Base-by-base conservation (phyloP, 257 asterid genomes). In the Nyctanthes arbortristis region DNA sequence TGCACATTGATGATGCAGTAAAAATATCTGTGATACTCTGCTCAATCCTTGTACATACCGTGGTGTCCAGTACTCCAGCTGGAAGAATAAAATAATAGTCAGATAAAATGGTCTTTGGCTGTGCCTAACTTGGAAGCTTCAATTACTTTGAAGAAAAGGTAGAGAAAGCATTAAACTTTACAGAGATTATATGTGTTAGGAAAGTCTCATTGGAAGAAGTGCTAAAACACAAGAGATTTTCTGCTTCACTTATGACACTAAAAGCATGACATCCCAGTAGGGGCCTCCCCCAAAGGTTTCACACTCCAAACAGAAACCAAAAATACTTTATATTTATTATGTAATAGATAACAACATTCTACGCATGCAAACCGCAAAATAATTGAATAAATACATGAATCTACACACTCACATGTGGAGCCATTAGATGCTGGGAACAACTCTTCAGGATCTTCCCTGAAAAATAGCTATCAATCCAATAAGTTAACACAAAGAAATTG, bases 161-260 rank as follows among this genome's bases (percentile, higher is more conserved):
- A 61, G 9, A 73, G 61, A 62, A 79, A 79, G 67, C 37, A 67
- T 75, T 58, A 74, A 61, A 70, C 16, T 39, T 70, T 78, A 74
- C 77, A 79, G 74, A 74, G 65, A 71, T 63, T 78, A 64, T n/a
- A n/a, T n/a, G n/a, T 78, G 79, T 78, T 78, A 73, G 74, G 74
- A 70, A 61, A 74, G 70, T 73, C 67, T 7, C 54, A 69, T 63
- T 69, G 54, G 45, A 54, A 40, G 28, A 67, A 52, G 72, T 45
- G 63, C 61, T 43, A 43, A 70, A 71, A 45, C 64, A 45, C 64
- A 63, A 61, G 73, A 67, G 64, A 33, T 45, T 52, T 67, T 40
- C 37, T 59, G 67, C 29, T 43, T 40, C 65, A 60, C 64, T 59
- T 9, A 43, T 39, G 58, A 45, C 54, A 29, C 22, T 31, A 37